Conservation (phyloP, 2,329 filamentous ascomycete genomes). For the Colletotrichum orbiculare region DNA sequence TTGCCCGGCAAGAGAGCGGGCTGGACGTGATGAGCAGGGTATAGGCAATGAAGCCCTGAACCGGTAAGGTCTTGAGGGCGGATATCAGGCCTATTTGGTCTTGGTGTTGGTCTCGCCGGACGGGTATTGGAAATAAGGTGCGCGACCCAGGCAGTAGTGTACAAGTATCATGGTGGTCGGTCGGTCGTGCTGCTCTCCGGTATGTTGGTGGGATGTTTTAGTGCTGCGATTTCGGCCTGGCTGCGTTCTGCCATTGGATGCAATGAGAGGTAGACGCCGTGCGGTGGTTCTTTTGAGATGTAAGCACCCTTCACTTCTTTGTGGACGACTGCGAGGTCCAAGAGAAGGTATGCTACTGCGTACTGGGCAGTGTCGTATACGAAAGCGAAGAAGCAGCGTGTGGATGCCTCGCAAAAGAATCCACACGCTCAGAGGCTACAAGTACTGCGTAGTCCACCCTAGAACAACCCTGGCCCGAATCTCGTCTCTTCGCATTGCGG, state of each 20-base stretch:
- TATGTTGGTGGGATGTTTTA: neutral
- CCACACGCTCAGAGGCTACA: neutral
- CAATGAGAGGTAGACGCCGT: neutral
- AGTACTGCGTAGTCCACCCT: neutral
- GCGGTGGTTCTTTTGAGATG: constrained; percentile 1
- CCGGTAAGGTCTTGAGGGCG: constrained; percentile 15
- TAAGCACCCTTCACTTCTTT: neutral
- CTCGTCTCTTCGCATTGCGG: neutral
- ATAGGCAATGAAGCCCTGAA: constrained; percentile 1
- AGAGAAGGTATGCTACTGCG: neutral
- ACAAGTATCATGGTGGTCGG: neutral
- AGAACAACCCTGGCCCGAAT: neutral
- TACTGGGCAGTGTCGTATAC: neutral
- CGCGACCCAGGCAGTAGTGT: neutral
- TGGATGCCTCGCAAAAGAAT: constrained; percentile 1
- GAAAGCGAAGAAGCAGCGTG: neutral
- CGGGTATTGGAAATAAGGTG: constrained; percentile 3
- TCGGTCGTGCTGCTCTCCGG: constrained; percentile 1
- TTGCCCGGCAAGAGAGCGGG: constrained; percentile 18
- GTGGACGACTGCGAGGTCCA: neutral
- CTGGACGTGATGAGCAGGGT: constrained; percentile 11
- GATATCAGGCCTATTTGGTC: constrained; percentile 34
- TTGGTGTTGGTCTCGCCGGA: constrained; percentile 13
- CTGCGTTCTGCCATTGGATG: neutral
- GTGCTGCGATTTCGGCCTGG: constrained; percentile 2